phyloP scores from a whole-genome alignment of 768 basidiomycete genomes.

The Amanita rimosa region DNA sequence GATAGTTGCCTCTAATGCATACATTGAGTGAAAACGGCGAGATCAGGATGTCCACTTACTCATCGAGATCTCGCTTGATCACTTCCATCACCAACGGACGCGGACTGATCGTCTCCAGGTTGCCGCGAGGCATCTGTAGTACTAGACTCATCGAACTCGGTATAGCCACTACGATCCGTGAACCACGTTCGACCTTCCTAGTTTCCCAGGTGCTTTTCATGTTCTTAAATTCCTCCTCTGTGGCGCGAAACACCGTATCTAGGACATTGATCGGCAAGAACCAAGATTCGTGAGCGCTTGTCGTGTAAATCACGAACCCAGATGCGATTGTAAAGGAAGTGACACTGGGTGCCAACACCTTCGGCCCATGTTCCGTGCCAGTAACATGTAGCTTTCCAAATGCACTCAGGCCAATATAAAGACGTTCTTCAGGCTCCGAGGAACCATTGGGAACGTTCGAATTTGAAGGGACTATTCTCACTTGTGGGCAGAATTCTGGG shows the following conservation, averaged over 20 bases:
- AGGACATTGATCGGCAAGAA: constrained; percentile 49
- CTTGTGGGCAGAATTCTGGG: constrained; percentile 48
- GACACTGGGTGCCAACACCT: constrained; percentile 35
- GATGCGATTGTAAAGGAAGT: constrained; percentile 70
- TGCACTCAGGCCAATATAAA: constrained; percentile 55
- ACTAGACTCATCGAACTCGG: constrained; percentile 84
- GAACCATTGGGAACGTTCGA: constrained; percentile 8
- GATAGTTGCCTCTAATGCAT: constrained; percentile 54
- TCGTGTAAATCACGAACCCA: constrained; percentile 77
- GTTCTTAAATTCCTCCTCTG: constrained; percentile 20
- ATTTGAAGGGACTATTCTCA: constrained; percentile 19
- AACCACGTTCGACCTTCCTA: constrained; percentile 82
- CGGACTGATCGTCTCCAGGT: constrained; percentile 92
- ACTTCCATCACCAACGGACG: constrained; percentile 84
- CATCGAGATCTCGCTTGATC: constrained; percentile 63
- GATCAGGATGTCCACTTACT: constrained; percentile 28
- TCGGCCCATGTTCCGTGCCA: constrained; percentile 15
- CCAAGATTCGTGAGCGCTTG: constrained; percentile 67
- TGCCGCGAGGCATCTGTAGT: constrained; percentile 96
- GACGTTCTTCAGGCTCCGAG: constrained; percentile 4
- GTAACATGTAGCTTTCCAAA: constrained; percentile 56
- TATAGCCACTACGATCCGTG: constrained; percentile 79
- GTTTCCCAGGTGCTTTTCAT: constrained; percentile 41
- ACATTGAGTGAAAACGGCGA: neutral
- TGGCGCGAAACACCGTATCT: constrained; percentile 11